phyloP scores from a whole-genome alignment of 2,329 filamentous ascomycete species.

The Shiraia bambusicola region DNA sequence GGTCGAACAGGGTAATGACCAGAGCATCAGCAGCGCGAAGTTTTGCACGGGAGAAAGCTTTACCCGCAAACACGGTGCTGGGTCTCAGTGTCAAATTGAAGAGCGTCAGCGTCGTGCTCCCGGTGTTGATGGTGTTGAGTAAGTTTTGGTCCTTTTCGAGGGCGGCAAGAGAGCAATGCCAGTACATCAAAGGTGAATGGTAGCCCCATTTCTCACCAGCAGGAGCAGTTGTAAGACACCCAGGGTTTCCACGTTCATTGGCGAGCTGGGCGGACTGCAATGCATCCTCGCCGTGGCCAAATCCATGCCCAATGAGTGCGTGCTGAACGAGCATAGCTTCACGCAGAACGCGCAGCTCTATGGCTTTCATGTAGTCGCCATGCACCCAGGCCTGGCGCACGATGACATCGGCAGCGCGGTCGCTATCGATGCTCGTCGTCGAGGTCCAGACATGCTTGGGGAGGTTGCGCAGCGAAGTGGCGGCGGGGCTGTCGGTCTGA shows the following conservation, averaged over 20 bases:
- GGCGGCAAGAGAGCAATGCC: conserved; percentile 64
- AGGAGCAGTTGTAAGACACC: conserved; percentile 36
- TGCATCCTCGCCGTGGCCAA: conserved; percentile 16
- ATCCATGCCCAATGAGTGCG: conserved; percentile 59
- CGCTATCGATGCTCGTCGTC: conserved; percentile 62
- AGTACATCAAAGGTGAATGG: conserved; percentile 81
- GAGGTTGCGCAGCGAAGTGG: conserved; percentile 69
- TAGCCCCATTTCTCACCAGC: conserved; percentile 71
- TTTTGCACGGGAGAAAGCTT: conserved; percentile 67
- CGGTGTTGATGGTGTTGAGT: conserved; percentile 68
- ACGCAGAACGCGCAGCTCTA: conserved; percentile 65
- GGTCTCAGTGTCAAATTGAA: conserved; percentile 75
- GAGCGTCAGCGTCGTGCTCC: conserved; percentile 62
- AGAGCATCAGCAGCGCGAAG: conserved; percentile 74
- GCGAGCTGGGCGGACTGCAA: too few relatives aligned
- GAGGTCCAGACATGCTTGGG: conserved; percentile 82
- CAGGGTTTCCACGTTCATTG: conserved; percentile 13
- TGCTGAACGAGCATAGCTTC: conserved; percentile 71
- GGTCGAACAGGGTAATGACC: conserved; percentile 74
- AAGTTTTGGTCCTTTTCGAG: conserved; percentile 65
- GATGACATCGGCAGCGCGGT: conserved; percentile 64
- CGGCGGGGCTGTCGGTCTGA: conserved; percentile 71
- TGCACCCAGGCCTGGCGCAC: conserved; percentile 83
- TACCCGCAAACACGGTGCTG: conserved; percentile 81
- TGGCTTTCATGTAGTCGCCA: conserved; percentile 75